Evolutionary conservation across 2,329 filamentous ascomycete genomes (phyloP).

Genomic region (Rhynchosporium secalis): DNA sequence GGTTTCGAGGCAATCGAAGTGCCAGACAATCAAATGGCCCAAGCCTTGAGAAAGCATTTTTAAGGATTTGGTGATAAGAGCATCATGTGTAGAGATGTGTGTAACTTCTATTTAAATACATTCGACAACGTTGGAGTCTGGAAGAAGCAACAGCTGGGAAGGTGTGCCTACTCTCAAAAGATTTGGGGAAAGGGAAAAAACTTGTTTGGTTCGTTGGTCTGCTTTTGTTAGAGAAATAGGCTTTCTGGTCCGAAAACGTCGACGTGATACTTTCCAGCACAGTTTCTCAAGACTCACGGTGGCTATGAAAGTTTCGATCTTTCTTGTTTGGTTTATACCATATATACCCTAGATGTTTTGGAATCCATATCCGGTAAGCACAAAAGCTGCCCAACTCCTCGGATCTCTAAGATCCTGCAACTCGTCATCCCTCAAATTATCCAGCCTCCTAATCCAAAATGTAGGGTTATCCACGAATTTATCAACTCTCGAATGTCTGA

Average conservation of each 20-base stretch:
- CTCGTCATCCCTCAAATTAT: conserved; percentile 10
- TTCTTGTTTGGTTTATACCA: not conserved
- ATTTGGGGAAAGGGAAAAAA: too few relatives aligned
- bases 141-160: not conserved
- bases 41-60: not conserved
- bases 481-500: conserved; percentile 3
- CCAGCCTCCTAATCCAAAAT: conserved; percentile 15
- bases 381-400: conserved; percentile 13
- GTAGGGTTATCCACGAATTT: conserved; percentile 15
- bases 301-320: too few relatives aligned
- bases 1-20: conserved; percentile 15
- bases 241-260: too few relatives aligned
- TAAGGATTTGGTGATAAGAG: not conserved
- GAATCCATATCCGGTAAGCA: conserved; percentile 13
- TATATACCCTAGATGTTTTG: conserved; percentile 6
- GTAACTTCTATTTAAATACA: not conserved
- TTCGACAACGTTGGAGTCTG: not conserved
- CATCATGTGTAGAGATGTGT: not conserved
- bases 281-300: too few relatives aligned
- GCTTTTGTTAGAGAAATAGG: too few relatives aligned
- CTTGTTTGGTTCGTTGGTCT: too few relatives aligned
- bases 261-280: too few relatives aligned
- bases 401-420: conserved; percentile 10
- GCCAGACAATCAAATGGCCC: conserved; percentile 3
- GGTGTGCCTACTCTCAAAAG: too few relatives aligned